Evolutionary conservation across 805 yeast genomes (phyloP), one percentile per base, ranked within the genome.

Genomic region (Barnettozyma pratensis): DNA sequence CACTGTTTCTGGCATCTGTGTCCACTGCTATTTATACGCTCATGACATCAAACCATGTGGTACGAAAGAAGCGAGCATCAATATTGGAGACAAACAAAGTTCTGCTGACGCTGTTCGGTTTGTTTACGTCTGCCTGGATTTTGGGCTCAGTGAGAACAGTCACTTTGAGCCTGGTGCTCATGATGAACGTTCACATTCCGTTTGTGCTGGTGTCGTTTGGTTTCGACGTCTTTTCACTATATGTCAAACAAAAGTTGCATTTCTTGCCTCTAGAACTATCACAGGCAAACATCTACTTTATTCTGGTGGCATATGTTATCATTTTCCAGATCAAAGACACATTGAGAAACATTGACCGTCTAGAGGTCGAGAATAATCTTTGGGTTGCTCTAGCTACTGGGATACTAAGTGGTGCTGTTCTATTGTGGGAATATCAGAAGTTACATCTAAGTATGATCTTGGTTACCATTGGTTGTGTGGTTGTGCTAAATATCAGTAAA

Each of bases 141-240:
- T 37, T 61, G 11, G 65, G 64, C 0, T 54, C 63, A 6, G 49
- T 60, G 4, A 54, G 64, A 47, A 54, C 63, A 0, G 59, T 54
- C 3, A 46, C 48, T 28, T 11, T 61, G 4, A 47, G 59, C 7
- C 10, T 58, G 11, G 57, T 58, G 4, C 43, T 61, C 29, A 48
- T 55, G 4, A 55, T 56, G 36, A 58, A 52, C 39, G 45, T 48
- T 6, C 36, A 51, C 38, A 7, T 37, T 8, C 54, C 56, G 1
- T 55, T 47, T 44, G 6, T 54, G 1, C 4, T 44, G 1, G 10
- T 39, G 0, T 49, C 58, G 3, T 11, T 59, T n/a, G 19, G 32
- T 5, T 51, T 60, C 42, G 65, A 58, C 34, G n/a, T 44, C 0
- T 42, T 10, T 12, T 19, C 30, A 3, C 11, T 53, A 4, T 54